These are phyloP conservation scores for Chamaenerion angustifolium DNA, from an alignment of 345 rosid genomes.

Conservation along the genomic window DNA sequence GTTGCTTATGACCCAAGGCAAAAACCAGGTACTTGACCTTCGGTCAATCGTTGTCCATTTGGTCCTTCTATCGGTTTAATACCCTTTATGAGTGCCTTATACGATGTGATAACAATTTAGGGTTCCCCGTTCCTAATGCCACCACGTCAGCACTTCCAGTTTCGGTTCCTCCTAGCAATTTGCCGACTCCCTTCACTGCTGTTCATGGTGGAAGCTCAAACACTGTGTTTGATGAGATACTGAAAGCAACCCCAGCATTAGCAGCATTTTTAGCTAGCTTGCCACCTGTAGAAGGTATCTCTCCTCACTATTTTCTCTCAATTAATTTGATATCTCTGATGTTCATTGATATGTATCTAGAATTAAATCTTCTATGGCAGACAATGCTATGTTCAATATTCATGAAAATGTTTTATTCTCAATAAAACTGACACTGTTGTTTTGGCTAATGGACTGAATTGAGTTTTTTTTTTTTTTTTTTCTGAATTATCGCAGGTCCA, in stretches of 20 bases:
- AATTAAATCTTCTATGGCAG: no score
- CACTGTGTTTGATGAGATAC: slow-evolving; percentile 39
- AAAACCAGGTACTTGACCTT: slow-evolving; percentile 37
- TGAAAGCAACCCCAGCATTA: slow-evolving; percentile 73
- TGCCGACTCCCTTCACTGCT: slow-evolving; percentile 26
- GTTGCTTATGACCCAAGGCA: slow-evolving; percentile 59
- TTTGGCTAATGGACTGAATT: background rate
- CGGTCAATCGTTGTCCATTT: background rate
- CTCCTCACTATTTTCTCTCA: background rate
- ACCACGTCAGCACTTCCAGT: slow-evolving; percentile 24
- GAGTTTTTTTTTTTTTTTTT: background rate
- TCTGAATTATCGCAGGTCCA: slow-evolving; percentile 33
- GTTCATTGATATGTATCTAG: background rate
- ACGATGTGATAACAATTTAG: background rate
- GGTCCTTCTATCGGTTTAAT: background rate
- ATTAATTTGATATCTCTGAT: background rate
- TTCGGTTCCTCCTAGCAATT: slow-evolving; percentile 22
- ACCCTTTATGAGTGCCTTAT: no score
- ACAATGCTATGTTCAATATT: no score
- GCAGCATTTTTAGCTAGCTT: slow-evolving; percentile 56
- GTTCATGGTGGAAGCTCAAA: slow-evolving; percentile 26
- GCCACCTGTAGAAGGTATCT: slow-evolving; percentile 59
- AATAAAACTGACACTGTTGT: no score
- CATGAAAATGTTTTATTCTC: no score
- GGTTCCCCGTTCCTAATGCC: no score